Percentiles rank a stretch among this genome's conserved stretches.
Conservation (phyloP, 2,329 filamentous ascomycete species). For the Cryphonectria japonica region DNA sequence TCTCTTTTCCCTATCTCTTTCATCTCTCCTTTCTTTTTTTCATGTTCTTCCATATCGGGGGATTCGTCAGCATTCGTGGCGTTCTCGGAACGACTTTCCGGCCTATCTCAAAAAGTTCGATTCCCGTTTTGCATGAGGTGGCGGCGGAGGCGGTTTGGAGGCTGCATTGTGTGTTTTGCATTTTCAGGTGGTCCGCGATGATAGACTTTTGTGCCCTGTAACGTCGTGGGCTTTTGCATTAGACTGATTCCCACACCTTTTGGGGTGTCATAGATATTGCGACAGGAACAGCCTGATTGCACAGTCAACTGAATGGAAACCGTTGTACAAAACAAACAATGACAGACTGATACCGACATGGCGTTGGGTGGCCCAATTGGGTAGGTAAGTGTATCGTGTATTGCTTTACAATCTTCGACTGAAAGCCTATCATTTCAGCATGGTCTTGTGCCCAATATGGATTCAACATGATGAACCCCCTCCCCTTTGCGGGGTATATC, state of each 20-base stretch:
- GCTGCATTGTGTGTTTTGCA: constrained; percentile 42
- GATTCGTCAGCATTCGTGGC: constrained; percentile 30
- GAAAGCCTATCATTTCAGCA: neutral
- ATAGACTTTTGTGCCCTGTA: constrained; percentile 37
- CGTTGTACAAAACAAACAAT: constrained; percentile 27
- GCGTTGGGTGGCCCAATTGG: neutral
- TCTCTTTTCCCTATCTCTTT: neutral
- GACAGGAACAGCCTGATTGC: constrained; percentile 22
- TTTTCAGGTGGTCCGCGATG: constrained; percentile 39
- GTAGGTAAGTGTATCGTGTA: too few species aligned
- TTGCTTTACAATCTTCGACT: neutral
- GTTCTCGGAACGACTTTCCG: constrained; percentile 32
- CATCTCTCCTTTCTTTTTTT: neutral
- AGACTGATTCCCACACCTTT: constrained; percentile 35
- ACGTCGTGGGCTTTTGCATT: constrained; percentile 36
- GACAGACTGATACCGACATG: neutral
- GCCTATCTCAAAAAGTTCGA: constrained; percentile 36
- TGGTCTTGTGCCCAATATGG: neutral
- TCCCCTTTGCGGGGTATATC: too few species aligned
- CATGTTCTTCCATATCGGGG: constrained; percentile 30
- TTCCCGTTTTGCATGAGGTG: constrained; percentile 44
- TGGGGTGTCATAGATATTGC: constrained; percentile 32
- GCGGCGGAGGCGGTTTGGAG: constrained; percentile 33
- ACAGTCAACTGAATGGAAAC: constrained; percentile 23
- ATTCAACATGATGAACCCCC: too few species aligned